Evolutionary conservation across 2,329 filamentous ascomycete genomes (phyloP), one percentile per base, ranked within the genome.

Genomic region (Septoria petroselini): DNA sequence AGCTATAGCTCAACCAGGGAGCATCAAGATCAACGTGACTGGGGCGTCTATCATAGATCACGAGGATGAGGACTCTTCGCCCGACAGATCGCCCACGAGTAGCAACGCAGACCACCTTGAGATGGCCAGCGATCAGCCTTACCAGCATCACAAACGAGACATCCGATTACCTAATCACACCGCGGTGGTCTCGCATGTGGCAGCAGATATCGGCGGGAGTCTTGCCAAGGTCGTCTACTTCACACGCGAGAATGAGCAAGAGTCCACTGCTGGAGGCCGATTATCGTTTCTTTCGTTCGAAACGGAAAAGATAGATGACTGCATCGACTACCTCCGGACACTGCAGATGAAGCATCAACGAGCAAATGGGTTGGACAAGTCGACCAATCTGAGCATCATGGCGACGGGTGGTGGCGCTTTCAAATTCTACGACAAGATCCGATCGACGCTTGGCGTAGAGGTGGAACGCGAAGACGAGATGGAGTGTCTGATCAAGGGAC

Each of bases 181-280:
- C 9, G 86, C 87, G 8, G 84, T 95, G 7, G 91, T 98, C 60
- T 96, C 90, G 74, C 93, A 98, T 75, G 88, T 98, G 61, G 93
- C 93, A 45, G 85, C 96, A 53, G 93, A 98, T 88, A 97, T 98
- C 69, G 93, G 93, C 58, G 93, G 93, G 59, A 95, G 91, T 12
- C 77, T 98, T 27, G 91, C 90, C 58, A 98, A 98, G 73, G 82
- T 98, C 38, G 93, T 98, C 53, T 98, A 96, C 75, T 97, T 97
- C 67, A 93, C 91, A 14, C 86, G 88, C 58, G 93, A 97, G 71
- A 63, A 63, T 19, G 59, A 53, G n/a, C 37, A 60, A 14, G 35
- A 47, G 27, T 53, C 62, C 21, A 86, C 91, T 61, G 84, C 86
- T 41, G 93, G 93, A 48, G 93, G 93, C 48, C 84, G 93, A 18